Evolutionary conservation across 108 stramenopile species (phyloP).

Genomic region (Skeletonema menzelii): DNA sequence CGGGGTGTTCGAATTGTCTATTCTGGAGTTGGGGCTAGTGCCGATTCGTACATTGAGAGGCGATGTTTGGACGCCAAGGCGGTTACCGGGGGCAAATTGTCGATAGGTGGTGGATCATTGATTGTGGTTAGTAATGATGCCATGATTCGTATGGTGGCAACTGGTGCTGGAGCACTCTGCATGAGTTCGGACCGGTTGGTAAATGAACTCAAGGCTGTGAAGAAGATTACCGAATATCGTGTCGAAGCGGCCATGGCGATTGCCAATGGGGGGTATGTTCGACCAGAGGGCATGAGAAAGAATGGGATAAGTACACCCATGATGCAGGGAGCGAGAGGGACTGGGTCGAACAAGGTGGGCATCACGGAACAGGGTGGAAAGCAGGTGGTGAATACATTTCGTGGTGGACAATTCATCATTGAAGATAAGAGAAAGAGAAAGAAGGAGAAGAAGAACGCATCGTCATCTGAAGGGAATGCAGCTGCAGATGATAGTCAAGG

Average conservation of each 20-base stretch:
- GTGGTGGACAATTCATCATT: constrained; percentile 58
- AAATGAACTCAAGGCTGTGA: constrained; percentile 78
- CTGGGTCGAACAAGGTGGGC: constrained; percentile 24
- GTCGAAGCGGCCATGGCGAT: constrained; percentile 79
- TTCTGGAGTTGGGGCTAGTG: constrained; percentile 69
- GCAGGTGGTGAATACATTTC: constrained; percentile 42
- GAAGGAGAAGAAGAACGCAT: constrained; percentile 5
- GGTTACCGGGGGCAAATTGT: constrained; percentile 63
- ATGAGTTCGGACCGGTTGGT: constrained; percentile 79
- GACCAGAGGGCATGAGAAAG: constrained; percentile 63
- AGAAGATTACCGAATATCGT: constrained; percentile 64
- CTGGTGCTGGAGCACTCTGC: constrained; percentile 71
- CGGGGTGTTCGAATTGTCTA: constrained; percentile 71
- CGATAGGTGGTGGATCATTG: constrained; percentile 49
- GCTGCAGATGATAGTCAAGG: background rate
- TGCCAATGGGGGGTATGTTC: constrained; percentile 62
- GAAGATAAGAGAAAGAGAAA: constrained; percentile 67
- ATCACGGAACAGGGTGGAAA: constrained; percentile 35
- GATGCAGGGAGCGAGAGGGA: constrained; percentile 39
- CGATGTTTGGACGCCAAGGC: constrained; percentile 72
- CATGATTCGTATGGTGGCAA: constrained; percentile 75
- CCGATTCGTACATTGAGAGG: constrained; percentile 80
- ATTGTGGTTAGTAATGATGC: constrained; percentile 82
- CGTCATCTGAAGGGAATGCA: background rate
- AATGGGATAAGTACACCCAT: constrained; percentile 16